Evolutionary conservation across 345 rosid species (phyloP).

Genomic region (Arabis hirsuta): DNA sequence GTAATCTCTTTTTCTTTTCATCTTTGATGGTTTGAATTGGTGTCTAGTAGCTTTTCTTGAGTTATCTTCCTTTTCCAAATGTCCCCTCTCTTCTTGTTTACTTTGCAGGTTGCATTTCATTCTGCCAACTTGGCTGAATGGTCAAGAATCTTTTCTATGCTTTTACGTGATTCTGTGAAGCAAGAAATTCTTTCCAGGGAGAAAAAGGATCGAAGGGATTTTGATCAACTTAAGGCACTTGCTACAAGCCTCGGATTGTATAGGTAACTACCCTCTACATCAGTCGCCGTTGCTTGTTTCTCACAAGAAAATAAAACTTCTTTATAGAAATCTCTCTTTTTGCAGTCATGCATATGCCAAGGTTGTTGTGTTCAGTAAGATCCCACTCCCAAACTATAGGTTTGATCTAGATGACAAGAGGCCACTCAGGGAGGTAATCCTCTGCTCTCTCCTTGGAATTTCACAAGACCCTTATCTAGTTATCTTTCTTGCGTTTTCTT

Average conservation of each 20-base stretch:
- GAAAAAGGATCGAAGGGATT: constrained; percentile 78
- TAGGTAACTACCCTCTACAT: constrained; percentile 52
- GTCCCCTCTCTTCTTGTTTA: not conserved
- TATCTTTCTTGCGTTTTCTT: constrained; percentile 8
- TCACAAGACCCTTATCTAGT: not conserved
- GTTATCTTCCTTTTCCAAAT: not conserved
- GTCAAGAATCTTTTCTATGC: constrained; percentile 63
- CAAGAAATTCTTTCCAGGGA: constrained; percentile 87
- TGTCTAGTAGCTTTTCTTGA: not conserved
- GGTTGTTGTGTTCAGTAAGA: constrained; percentile 85
- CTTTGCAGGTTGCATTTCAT: constrained; percentile 48
- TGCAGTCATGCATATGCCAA: constrained; percentile 82
- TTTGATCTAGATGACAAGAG: constrained; percentile 91
- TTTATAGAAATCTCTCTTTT: constrained; percentile 32
- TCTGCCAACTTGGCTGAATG: constrained; percentile 64
- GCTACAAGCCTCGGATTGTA: constrained; percentile 79
- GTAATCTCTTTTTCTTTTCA: constrained; percentile 2
- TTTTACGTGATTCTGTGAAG: constrained; percentile 56
- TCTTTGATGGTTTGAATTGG: not conserved
- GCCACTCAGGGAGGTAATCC: constrained; percentile 87
- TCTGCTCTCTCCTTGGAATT: constrained; percentile 13
- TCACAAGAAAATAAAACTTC: constrained; percentile 25
- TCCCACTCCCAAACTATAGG: constrained; percentile 93
- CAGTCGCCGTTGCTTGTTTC: not conserved
- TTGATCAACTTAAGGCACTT: constrained; percentile 69